phyloP scores from a whole-genome alignment of 176 grass and related monocot genomes.

The Avena atlantica region DNA sequence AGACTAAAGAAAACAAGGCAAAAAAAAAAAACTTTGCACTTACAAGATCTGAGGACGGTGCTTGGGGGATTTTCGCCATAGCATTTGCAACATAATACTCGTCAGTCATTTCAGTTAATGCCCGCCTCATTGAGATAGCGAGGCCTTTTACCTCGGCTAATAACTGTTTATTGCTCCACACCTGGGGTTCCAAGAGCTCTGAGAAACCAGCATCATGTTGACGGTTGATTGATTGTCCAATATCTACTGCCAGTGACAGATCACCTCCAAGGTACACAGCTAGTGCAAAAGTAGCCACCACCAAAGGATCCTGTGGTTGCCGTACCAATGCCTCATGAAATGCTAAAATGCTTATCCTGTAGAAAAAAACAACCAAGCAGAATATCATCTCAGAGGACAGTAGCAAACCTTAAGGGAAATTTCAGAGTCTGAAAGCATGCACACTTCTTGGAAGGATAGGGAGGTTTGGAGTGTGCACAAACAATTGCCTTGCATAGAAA shows the following conservation, averaged over 20 bases:
- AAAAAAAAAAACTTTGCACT: conserved; percentile 29
- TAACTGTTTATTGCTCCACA: conserved; percentile 58
- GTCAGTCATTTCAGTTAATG: conserved; percentile 81
- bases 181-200: conserved; percentile 68
- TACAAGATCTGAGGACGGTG: conserved; percentile 93
- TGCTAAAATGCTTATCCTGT: conserved; percentile 89
- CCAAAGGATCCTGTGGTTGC: conserved; percentile 72
- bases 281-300: conserved; percentile 79
- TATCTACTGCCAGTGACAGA: conserved; percentile 71
- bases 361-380: conserved; percentile 5
- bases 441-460: not conserved
- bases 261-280: conserved; percentile 90
- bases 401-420: conserved; percentile 2
- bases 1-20: conserved; percentile 11
- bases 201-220: conserved; percentile 60
- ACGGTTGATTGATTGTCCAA: conserved; percentile 62
- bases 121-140: conserved; percentile 51
- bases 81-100: conserved; percentile 65
- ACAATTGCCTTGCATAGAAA: conserved; percentile 19
- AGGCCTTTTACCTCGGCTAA: conserved; percentile 58
- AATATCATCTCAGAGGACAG: not conserved
- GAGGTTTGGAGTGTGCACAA: not conserved
- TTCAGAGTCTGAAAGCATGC: not conserved
- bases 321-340: conserved; percentile 80
- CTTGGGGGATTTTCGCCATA: conserved; percentile 81